Conservation (phyloP, 805 yeast genomes). For the Sungouiozyma intestinalis region DNA sequence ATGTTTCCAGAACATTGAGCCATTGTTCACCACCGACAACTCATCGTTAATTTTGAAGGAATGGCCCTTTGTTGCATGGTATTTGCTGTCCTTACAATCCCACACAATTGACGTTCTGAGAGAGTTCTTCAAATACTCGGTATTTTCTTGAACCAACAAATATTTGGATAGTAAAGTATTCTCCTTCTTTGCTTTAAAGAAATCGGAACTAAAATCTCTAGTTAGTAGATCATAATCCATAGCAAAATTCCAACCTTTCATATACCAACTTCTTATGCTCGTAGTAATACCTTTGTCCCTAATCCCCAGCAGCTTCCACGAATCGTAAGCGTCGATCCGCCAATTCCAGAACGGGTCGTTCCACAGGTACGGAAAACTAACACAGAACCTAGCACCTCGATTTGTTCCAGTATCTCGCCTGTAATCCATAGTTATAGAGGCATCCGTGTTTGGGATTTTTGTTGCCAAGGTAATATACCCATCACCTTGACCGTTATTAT, state of each 20-base stretch:
- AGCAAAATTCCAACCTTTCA: slow-evolving; percentile 5
- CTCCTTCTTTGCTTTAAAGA: slow-evolving; percentile 29
- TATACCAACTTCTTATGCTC: slow-evolving; percentile 6
- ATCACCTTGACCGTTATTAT: slow-evolving; percentile 82
- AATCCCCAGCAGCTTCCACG: slow-evolving; percentile 7
- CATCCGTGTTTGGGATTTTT: slow-evolving; percentile 64
- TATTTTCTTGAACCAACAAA: slow-evolving; percentile 47
- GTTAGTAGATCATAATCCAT: slow-evolving; percentile 20
- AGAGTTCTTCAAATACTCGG: slow-evolving; percentile 46
- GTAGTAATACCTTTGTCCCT: slow-evolving; percentile 6
- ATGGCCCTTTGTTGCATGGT: slow-evolving; percentile 40
- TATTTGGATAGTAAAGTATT: slow-evolving; percentile 42
- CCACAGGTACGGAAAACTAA: slow-evolving; percentile 33
- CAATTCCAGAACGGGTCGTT: slow-evolving; percentile 40
- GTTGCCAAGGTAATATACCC: slow-evolving; percentile 72
- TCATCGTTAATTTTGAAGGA: slow-evolving; percentile 35
- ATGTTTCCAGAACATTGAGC: slow-evolving; percentile 15
- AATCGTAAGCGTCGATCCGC: slow-evolving; percentile 38
- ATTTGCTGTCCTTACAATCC: slow-evolving; percentile 34
- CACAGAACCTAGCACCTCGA: slow-evolving; percentile 19
- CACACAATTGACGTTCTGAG: slow-evolving; percentile 31
- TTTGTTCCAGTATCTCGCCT: slow-evolving; percentile 52
- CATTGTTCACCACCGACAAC: slow-evolving; percentile 23
- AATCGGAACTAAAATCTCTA: slow-evolving; percentile 12
- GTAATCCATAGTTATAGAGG: slow-evolving; percentile 42